phyloP scores from a whole-genome alignment of 192 early-diverging fungal genomes.

The Coemansia sp. region DNA sequence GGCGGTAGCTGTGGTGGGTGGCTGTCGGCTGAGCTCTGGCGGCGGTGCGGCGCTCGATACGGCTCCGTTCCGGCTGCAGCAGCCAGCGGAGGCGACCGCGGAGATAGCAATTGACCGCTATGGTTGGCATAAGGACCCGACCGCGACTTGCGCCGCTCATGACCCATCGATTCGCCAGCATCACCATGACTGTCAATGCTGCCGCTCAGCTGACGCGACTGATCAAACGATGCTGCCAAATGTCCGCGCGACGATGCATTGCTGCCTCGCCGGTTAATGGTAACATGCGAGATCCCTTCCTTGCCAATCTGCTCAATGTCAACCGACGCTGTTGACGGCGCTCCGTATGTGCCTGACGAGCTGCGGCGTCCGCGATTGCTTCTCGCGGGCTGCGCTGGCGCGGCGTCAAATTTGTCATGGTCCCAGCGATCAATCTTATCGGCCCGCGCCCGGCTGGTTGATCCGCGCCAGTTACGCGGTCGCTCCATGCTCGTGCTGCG shows the following conservation, averaged over 20 bases:
- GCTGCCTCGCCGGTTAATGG: slow-evolving; percentile 44
- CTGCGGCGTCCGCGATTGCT: slow-evolving; percentile 17
- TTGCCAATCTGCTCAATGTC: slow-evolving; percentile 44
- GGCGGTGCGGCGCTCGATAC: slow-evolving; percentile 46
- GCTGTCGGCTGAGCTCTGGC: slow-evolving; percentile 33
- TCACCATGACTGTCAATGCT: not conserved
- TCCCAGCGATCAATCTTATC: slow-evolving; percentile 43
- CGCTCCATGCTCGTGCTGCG: slow-evolving; percentile 46
- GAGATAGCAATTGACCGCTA: slow-evolving; percentile 12
- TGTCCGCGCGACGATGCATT: slow-evolving; percentile 33
- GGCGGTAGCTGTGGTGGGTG: slow-evolving; percentile 3
- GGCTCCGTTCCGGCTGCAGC: slow-evolving; percentile 9
- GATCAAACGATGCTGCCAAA: slow-evolving; percentile 23
- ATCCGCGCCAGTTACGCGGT: slow-evolving; percentile 35
- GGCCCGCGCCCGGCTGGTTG: slow-evolving; percentile 17
- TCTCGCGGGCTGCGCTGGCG: not conserved
- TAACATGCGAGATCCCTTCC: slow-evolving; percentile 50
- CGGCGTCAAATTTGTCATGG: slow-evolving; percentile 40
- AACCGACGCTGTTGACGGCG: slow-evolving; percentile 2
- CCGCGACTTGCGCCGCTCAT: not conserved
- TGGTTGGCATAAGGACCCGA: slow-evolving; percentile 1
- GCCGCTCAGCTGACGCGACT: slow-evolving; percentile 19
- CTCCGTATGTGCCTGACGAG: slow-evolving; percentile 8
- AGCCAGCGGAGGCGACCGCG: slow-evolving; percentile 8
- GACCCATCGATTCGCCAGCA: slow-evolving; percentile 5